Conservation (phyloP, 164 flowering plant genomes). For the Echeveria elegans region DNA sequence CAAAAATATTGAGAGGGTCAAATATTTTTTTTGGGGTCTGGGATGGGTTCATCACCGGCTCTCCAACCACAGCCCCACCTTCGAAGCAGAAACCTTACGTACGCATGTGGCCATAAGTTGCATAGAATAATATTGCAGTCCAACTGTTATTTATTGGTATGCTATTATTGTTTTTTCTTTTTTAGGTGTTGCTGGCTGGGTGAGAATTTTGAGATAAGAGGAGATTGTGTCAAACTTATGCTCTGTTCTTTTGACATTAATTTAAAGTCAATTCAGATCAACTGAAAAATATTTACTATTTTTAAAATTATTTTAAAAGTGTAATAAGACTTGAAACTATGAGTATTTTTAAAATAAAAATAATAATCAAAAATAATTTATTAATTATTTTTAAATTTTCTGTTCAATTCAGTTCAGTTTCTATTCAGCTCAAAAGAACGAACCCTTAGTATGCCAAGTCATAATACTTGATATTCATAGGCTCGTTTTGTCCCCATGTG, state of each 20-base stretch:
- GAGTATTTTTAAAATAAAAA: no score
- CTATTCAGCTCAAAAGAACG: no score
- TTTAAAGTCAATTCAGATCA: no score
- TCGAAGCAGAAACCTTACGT: neutral
- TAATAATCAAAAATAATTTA: no score
- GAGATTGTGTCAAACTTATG: constrained; percentile 6
- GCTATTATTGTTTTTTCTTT: neutral
- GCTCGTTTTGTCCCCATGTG: neutral
- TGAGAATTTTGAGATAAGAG: neutral
- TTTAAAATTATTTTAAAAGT: no score
- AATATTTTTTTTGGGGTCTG: neutral
- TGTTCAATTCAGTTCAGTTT: no score
- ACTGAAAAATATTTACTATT: no score
- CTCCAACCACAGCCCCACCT: neutral
- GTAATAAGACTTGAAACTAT: no score
- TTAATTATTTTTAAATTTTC: no score
- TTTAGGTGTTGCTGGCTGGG: neutral
- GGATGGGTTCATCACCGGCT: constrained; percentile 1
- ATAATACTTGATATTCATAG: neutral
- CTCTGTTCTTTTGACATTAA: no score
- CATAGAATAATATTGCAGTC: neutral
- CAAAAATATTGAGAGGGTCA: neutral
- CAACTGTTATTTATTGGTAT: neutral
- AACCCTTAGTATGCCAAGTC: constrained; percentile 7
- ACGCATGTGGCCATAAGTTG: neutral